Evolutionary conservation across 306 rosid species (phyloP), one percentile per base, ranked within the genome.

Genomic region (Citrullus mucosospermus): DNA sequence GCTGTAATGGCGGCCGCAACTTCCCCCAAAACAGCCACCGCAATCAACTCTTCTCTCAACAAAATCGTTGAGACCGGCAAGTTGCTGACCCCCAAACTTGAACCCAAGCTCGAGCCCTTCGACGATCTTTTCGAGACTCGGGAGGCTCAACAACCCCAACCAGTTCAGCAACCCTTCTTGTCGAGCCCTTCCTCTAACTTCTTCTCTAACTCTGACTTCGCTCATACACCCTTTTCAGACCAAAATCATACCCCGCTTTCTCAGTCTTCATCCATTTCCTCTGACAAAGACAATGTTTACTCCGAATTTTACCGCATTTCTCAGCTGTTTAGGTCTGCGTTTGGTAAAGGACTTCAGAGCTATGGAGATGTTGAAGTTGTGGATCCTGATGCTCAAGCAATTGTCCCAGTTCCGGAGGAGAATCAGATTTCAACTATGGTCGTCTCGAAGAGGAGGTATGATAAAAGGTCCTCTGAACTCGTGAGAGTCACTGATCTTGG

Each of bases 71-170:
- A 22, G 5, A 4, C 16, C n/a, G 50, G 66, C 25, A 14, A 78
- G 44, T 22, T 87, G 63, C 70, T 79, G 10, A 53, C 75, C 77
- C 97, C 97, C 2, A 83, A 85, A 51, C 38, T 89, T 34, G 92
- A 86, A 20, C 98, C 98, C 4, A 94, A 92, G 81, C 82, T 75
- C 12, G 98, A 94, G 70, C 98, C 97, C 5, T 81, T 78, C 5
- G 96, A 92, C 12, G 93, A 83, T 48, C 78, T 85, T 43, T 44
- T 79, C 15, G 71, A 38, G 44, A 78, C 73, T 5, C 83, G 32
- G 34, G 59, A 16, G 55, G 75, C 78, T 6, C 83, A 59, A 54
- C 79, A 44, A 18, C 77, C 58, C 16, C 81, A 58, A 25, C 78
- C 38, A 58, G 43, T 67, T 30, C 81, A 38, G 36, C 75, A 59